Conservation (phyloP, 176 grass and related monocot species). For the Carex myosuroides region DNA sequence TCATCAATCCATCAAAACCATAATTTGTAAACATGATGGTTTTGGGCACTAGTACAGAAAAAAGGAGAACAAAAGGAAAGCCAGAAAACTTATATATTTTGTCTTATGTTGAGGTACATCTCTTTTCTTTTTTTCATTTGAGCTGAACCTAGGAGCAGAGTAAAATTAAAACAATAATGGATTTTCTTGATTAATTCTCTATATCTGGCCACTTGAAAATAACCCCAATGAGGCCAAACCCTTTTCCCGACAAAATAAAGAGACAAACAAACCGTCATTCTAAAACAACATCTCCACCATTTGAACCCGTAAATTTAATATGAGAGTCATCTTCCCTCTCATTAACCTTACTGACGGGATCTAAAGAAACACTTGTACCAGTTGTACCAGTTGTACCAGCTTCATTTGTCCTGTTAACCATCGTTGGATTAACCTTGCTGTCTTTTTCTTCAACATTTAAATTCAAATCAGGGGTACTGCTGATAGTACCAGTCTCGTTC, state of each 20-base stretch:
- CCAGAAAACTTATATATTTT: slow-evolving; percentile 22
- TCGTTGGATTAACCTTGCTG: neutral
- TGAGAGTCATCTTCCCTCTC: neutral
- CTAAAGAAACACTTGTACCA: slow-evolving; percentile 1
- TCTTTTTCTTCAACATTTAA: neutral
- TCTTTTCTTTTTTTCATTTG: slow-evolving; percentile 16
- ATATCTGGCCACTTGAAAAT: slow-evolving; percentile 3
- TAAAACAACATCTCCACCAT: slow-evolving; percentile 40
- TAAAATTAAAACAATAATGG: slow-evolving; percentile 5
- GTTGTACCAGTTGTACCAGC: neutral
- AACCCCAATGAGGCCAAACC: neutral
- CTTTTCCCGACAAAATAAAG: neutral
- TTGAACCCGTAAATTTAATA: slow-evolving; percentile 21
- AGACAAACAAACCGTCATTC: slow-evolving; percentile 27
- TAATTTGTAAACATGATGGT: neutral
- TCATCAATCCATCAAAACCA: neutral
- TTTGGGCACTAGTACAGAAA: neutral
- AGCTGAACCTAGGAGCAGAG: slow-evolving; percentile 12
- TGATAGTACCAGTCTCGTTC: neutral
- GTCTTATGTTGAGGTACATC: slow-evolving; percentile 18
- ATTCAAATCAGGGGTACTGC: slow-evolving; percentile 4
- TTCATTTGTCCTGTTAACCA: neutral
- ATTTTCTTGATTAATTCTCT: slow-evolving; percentile 13
- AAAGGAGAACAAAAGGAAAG: slow-evolving; percentile 15
- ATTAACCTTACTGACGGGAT: neutral